Base-by-base conservation (phyloP, 1,139 yeast genomes). In the Lodderomyces jiufengensis region DNA sequence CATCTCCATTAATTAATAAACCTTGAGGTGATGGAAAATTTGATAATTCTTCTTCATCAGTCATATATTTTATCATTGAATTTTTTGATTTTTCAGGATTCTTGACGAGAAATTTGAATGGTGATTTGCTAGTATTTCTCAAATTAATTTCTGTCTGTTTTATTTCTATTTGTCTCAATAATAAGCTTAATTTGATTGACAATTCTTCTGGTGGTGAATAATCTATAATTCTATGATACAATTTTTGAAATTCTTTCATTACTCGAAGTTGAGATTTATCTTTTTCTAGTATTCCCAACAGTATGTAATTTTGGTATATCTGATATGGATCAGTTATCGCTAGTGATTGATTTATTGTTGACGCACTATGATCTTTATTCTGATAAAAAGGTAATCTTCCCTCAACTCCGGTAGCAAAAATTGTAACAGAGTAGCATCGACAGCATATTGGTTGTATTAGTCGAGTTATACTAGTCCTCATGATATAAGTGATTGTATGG, bases 1-100 rank as follows among this genome's bases (percentile, higher is more conserved):
- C 88, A 43, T 79, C 87, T 2, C 90, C 90, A 50, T 81, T 80
- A 5, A 82, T 57, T 33, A 82, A 51, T 4, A 82, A 56, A 0
- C 90, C 88, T 40, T 74, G 80, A 0, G 88, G 88, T 0, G 83
- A 65, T 2, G 72, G 62, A 42, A 78, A 67, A 38, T 73, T 68
- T n/a, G 57, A 50, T 30, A 80, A 52, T 45, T 79, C 84, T 41
- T 82, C 87, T 47, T 80, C 85, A 49, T 79, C 84, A 1, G 77
- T 69, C 21, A 82, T 54, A n/a, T 67, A 67, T 40, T 56, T 59
- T 10, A 81, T 63, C 34, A 82, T 42, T 35, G 61, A 63, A 10
- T 47, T 52, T 39, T 56, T 58, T 31, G 55, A 58, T 1, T 53
- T 45, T 4, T 59, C 58, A 1, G 67, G 60, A 36, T 60, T 63